These are phyloP conservation scores for Purpureocillium takamizusanense DNA, from an alignment of 2,329 filamentous ascomycete genomes.

Conservation along the genomic window DNA sequence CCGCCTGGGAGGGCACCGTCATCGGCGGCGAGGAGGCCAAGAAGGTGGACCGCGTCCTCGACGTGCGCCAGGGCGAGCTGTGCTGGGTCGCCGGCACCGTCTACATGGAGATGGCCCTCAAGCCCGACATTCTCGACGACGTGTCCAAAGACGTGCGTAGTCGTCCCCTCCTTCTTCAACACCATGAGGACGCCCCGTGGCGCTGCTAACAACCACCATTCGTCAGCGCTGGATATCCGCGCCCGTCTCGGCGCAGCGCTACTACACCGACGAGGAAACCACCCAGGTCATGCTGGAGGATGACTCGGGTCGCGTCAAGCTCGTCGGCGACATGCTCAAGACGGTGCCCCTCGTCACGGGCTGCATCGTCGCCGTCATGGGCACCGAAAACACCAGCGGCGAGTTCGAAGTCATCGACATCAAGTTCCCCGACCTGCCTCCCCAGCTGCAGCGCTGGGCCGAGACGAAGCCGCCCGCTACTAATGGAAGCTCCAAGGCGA, in stretches of 20 bases:
- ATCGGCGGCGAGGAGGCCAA: slow-evolving; percentile 69
- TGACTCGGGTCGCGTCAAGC: slow-evolving; percentile 77
- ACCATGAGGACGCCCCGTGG: no score
- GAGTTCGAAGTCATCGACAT: slow-evolving; percentile 90
- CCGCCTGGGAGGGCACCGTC: slow-evolving; percentile 69
- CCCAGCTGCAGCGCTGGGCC: slow-evolving; percentile 74
- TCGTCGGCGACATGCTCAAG: slow-evolving; percentile 63
- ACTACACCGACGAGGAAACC: slow-evolving; percentile 51
- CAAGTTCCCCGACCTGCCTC: slow-evolving; percentile 76
- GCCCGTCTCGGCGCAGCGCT: slow-evolving; percentile 68
- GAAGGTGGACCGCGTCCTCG: slow-evolving; percentile 78
- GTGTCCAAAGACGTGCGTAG: slow-evolving; percentile 74
- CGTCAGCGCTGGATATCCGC: slow-evolving; percentile 89
- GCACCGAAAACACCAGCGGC: slow-evolving; percentile 85
- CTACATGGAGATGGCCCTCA: slow-evolving; percentile 94
- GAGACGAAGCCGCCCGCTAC: slow-evolving; percentile 40
- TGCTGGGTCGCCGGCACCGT: slow-evolving; percentile 94
- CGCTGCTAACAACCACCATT: no score
- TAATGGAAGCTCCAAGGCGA: slow-evolving; percentile 21
- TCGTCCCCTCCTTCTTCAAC: no score
- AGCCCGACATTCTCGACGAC: slow-evolving; percentile 93
- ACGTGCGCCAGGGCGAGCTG: slow-evolving; percentile 89
- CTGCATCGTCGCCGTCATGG: slow-evolving; percentile 88
- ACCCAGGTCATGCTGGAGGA: slow-evolving; percentile 85
- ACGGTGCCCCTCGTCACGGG: slow-evolving; percentile 76